A percentile compares a stretch with the other conserved stretches of the same genome.
Evolutionary conservation across 495 filamentous ascomycete species (phyloP).

Genomic region (Hyaloscypha hepaticicola): DNA sequence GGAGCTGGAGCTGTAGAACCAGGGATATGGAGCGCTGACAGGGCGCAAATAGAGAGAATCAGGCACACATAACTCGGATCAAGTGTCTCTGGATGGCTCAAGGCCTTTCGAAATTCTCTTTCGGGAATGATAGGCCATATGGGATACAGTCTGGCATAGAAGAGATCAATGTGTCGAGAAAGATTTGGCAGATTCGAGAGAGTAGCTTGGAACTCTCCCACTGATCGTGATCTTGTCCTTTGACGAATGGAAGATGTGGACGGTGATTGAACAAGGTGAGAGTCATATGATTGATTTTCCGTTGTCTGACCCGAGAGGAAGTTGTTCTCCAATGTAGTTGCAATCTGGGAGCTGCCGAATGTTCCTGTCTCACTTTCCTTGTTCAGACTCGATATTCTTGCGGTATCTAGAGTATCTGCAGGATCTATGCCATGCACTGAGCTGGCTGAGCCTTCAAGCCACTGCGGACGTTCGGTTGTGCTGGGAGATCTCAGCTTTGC

Average conservation of each 20-base stretch:
- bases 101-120: constrained; percentile 21
- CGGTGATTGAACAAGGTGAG: not conserved
- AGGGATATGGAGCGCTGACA: constrained; percentile 32
- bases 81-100: constrained; percentile 15
- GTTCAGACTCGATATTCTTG: not conserved
- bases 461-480: not conserved
- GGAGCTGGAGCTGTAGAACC: constrained; percentile 20
- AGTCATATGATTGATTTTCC: not conserved
- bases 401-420: not conserved
- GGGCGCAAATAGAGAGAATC: constrained; percentile 32
- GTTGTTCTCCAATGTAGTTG: not conserved
- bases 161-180: constrained; percentile 24
- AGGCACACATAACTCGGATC: constrained; percentile 31
- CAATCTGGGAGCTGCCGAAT: not conserved
- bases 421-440: not conserved
- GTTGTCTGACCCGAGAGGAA: not conserved
- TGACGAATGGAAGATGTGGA: not conserved
- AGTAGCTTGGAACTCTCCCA: not conserved
- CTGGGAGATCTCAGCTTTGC: not conserved
- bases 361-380: not conserved
- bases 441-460: not conserved
- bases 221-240: not conserved
- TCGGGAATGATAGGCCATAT: constrained; percentile 39
- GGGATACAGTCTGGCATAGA: constrained; percentile 36
- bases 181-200: constrained; percentile 4